A percentile compares a stretch with the other conserved stretches of the same genome.
phyloP scores from a whole-genome alignment of 495 filamentous ascomycete genomes.

The Aspergillus cristatus region DNA sequence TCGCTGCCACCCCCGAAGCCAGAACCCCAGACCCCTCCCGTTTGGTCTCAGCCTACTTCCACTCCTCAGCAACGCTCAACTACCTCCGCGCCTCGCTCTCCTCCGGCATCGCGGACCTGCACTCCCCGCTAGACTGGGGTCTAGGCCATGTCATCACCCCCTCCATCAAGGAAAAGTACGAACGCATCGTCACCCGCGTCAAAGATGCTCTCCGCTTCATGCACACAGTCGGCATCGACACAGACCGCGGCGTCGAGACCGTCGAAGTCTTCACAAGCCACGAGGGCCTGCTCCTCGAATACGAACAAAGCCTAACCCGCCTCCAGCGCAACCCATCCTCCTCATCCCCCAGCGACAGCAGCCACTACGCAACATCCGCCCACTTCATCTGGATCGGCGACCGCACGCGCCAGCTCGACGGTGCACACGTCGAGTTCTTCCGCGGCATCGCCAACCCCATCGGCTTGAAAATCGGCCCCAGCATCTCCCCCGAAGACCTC shows the following conservation, averaged over 20 bases:
- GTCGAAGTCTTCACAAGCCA: conserved; percentile 94
- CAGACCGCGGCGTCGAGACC: conserved; percentile 72
- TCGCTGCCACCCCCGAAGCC: conserved; percentile 48
- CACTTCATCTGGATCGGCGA: conserved; percentile 99
- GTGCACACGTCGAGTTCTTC: conserved; percentile 95
- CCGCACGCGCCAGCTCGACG: conserved; percentile 83
- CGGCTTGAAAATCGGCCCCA: conserved; percentile 90
- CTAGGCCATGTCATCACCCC: conserved; percentile 87
- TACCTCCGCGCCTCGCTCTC: conserved; percentile 76
- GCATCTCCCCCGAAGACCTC: conserved; percentile 64
- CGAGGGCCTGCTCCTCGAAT: conserved; percentile 89
- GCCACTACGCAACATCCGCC: conserved; percentile 82
- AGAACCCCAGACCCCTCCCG: conserved; percentile 71
- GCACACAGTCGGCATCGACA: conserved; percentile 88
- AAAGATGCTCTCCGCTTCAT: conserved; percentile 91
- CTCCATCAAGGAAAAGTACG: conserved; percentile 73
- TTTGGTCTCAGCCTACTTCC: conserved; percentile 87
- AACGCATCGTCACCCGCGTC: conserved; percentile 71
- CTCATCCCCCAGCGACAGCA: conserved; percentile 14
- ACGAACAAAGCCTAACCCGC: conserved; percentile 80
- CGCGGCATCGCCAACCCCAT: conserved; percentile 92
- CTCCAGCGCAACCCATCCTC: conserved; percentile 49
- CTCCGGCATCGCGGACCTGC: conserved; percentile 86
- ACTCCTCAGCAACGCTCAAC: conserved; percentile 89
- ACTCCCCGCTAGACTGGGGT: conserved; percentile 89